Conservation (phyloP, 805 yeast species). For the Candida morakotiae region DNA sequence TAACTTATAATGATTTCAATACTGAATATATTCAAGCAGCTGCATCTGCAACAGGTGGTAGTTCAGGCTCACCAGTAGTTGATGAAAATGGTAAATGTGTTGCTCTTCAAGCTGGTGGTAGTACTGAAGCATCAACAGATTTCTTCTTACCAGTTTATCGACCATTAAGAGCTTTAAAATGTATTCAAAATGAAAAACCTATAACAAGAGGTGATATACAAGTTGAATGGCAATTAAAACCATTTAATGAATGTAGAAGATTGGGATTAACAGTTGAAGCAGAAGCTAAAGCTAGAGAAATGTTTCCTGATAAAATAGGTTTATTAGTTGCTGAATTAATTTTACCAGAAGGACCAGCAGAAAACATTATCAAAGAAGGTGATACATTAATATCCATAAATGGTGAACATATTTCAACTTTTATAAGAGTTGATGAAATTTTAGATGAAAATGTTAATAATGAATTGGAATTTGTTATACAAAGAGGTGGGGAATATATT, state of each 20-base stretch:
- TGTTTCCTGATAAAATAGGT: slow-evolving; percentile 74
- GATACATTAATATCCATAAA: slow-evolving; percentile 77
- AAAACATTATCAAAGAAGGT: slow-evolving; percentile 71
- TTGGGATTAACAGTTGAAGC: slow-evolving; percentile 75
- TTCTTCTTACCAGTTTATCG: slow-evolving; percentile 84
- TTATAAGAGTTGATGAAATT: slow-evolving; percentile 77
- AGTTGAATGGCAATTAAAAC: slow-evolving; percentile 81
- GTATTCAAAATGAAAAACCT: slow-evolving; percentile 55
- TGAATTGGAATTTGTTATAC: slow-evolving; percentile 51
- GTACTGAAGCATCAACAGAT: slow-evolving; percentile 87
- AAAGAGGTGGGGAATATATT: slow-evolving; percentile 69
- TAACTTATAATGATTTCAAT: slow-evolving; percentile 88
- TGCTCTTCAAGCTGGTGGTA: slow-evolving; percentile 93
- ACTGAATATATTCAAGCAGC: slow-evolving; percentile 96
- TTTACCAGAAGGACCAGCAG: slow-evolving; percentile 83
- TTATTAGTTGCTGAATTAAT: slow-evolving; percentile 78
- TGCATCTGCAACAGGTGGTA: slow-evolving; percentile 93
- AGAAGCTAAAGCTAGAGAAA: slow-evolving; percentile 62
- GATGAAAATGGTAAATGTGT: slow-evolving; percentile 82
- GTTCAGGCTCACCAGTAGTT: slow-evolving; percentile 95
- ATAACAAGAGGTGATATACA: slow-evolving; percentile 90
- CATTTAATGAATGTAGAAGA: slow-evolving; percentile 87
- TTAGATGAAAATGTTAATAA: slow-evolving; percentile 69
- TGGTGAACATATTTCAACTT: slow-evolving; percentile 59
- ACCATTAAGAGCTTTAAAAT: slow-evolving; percentile 74